Percentiles rank a stretch among this genome's conserved stretches.
Conservation (phyloP, 2,329 filamentous ascomycete genomes). For the Fusarium abutilonis region DNA sequence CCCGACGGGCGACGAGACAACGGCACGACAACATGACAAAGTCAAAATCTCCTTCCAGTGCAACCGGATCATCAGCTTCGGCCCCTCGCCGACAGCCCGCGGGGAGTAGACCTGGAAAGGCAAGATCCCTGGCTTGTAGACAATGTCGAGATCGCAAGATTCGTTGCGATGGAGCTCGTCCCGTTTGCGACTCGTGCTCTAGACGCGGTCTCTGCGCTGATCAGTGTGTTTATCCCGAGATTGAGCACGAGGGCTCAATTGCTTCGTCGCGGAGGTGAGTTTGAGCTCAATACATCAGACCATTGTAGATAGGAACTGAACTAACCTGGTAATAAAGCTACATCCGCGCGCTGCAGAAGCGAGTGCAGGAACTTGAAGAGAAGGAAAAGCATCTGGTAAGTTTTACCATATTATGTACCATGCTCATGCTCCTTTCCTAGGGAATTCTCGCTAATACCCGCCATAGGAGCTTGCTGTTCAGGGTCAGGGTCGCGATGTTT, state of each 20-base stretch:
- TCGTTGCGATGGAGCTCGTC: slow-evolving; percentile 44
- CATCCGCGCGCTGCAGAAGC: slow-evolving; percentile 44
- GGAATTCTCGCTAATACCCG: slow-evolving; percentile 10
- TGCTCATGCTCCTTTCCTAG: background rate
- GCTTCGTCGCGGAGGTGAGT: slow-evolving; percentile 44
- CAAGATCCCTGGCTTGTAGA: slow-evolving; percentile 43
- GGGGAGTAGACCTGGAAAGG: slow-evolving; percentile 35
- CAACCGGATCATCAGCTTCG: slow-evolving; percentile 34
- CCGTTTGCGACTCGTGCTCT: slow-evolving; percentile 43
- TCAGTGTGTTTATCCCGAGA: slow-evolving; percentile 44
- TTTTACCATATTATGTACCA: slow-evolving; percentile 10
- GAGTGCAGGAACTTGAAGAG: slow-evolving; percentile 44
- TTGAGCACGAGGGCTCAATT: slow-evolving; percentile 45
- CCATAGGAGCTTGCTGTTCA: slow-evolving; percentile 31
- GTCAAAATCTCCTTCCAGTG: slow-evolving; percentile 22
- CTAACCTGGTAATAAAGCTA: slow-evolving; percentile 31
- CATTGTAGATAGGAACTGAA: slow-evolving; percentile 6
- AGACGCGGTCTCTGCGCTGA: slow-evolving; percentile 39
- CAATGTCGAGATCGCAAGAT: slow-evolving; percentile 47
- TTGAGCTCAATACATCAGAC: background rate
- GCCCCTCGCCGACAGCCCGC: slow-evolving; percentile 35
- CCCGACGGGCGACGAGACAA: slow-evolving; percentile 1
- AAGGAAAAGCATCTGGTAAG: slow-evolving; percentile 42
- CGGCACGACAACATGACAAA: slow-evolving; percentile 19
- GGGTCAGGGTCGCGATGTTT: slow-evolving; percentile 27